Evolutionary conservation across 2,329 filamentous ascomycete species (phyloP).

Genomic region (Phaeosphaeriaceae sp.): DNA sequence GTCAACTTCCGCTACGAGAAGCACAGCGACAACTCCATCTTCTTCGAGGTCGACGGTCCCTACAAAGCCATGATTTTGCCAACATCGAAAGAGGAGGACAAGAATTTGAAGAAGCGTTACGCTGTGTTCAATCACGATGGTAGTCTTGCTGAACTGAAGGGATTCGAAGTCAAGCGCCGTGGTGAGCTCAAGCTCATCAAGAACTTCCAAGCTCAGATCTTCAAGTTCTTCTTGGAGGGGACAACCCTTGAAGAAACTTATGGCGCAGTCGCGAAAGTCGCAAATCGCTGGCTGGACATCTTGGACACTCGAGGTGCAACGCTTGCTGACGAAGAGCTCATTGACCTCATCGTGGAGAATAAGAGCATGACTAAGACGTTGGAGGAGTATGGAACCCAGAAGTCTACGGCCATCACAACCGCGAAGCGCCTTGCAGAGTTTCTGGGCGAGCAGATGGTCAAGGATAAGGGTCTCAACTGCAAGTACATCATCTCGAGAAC

Average conservation of each 20-base stretch:
- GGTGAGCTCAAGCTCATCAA: slow-evolving; percentile 99
- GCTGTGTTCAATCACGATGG: slow-evolving; percentile 99
- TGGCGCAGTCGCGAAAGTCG: slow-evolving; percentile 87
- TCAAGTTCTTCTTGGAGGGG: slow-evolving; percentile 98
- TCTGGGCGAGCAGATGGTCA: slow-evolving; percentile 97
- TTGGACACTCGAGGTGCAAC: slow-evolving; percentile 87
- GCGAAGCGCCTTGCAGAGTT: slow-evolving; percentile 95
- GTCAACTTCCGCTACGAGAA: slow-evolving; percentile 90
- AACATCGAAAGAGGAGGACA: slow-evolving; percentile 98
- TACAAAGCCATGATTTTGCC: slow-evolving; percentile 98
- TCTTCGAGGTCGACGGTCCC: slow-evolving; percentile 98
- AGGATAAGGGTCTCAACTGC: slow-evolving; percentile 98
- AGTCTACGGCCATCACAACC: slow-evolving; percentile 99
- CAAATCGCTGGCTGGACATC: slow-evolving; percentile 96
- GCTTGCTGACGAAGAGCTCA: slow-evolving; percentile 93
- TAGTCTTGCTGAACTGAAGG: slow-evolving; percentile 92
- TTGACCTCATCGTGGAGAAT: slow-evolving; percentile 99
- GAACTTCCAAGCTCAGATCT: slow-evolving; percentile 98
- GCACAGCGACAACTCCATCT: slow-evolving; percentile 98
- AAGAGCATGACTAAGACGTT: slow-evolving; percentile 97
- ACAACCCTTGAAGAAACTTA: slow-evolving; percentile 89
- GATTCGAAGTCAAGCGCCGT: slow-evolving; percentile 96
- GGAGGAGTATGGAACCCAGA: slow-evolving; percentile 93
- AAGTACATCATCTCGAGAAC: slow-evolving; percentile 97
- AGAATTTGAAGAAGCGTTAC: slow-evolving; percentile 99